A percentile compares a stretch with the other conserved stretches of the same genome.
phyloP scores from a whole-genome alignment of 2,329 filamentous ascomycete species.

The Chaetomiaceae sp. region DNA sequence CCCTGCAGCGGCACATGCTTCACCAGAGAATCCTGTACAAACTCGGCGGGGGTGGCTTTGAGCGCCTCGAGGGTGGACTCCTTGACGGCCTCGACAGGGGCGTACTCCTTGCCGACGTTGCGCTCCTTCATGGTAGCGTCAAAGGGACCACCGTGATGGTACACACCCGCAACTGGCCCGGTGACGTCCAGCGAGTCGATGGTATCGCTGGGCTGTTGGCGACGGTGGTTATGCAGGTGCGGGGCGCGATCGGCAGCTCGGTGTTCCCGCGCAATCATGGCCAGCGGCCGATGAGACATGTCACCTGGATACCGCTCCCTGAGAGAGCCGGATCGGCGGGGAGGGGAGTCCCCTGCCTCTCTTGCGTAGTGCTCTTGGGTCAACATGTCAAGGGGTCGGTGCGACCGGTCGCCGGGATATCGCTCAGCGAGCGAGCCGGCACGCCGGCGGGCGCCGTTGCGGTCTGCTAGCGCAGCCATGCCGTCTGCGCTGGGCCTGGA shows the following conservation, averaged over 20 bases:
- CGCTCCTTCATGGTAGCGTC: slow-evolving; percentile 73
- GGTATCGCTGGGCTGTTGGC: slow-evolving; percentile 62
- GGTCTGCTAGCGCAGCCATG: slow-evolving; percentile 25
- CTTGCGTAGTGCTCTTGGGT: slow-evolving; percentile 43
- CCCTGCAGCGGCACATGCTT: slow-evolving; percentile 77
- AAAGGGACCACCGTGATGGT: slow-evolving; percentile 88
- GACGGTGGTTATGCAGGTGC: slow-evolving; percentile 60
- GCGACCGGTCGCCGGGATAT: slow-evolving; percentile 56
- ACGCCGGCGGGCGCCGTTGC: slow-evolving; percentile 17
- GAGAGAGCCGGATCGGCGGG: slow-evolving; percentile 38
- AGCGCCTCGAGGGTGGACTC: slow-evolving; percentile 70
- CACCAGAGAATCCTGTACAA: slow-evolving; percentile 65
- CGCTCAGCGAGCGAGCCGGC: slow-evolving; percentile 46
- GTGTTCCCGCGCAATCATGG: slow-evolving; percentile 56
- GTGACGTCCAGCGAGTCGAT: slow-evolving; percentile 74
- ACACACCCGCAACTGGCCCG: slow-evolving; percentile 47
- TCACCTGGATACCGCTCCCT: slow-evolving; percentile 57
- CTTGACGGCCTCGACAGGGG: slow-evolving; percentile 71
- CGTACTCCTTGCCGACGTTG: slow-evolving; percentile 56
- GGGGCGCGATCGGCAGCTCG: slow-evolving; percentile 60
- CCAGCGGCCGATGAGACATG: slow-evolving; percentile 59
- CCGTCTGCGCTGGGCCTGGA: slow-evolving; percentile 15
- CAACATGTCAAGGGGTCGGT: slow-evolving; percentile 60
- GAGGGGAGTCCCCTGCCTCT: slow-evolving; percentile 9
- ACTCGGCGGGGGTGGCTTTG: slow-evolving; percentile 72